Evolutionary conservation across 441 rosid genomes (phyloP), one percentile per base, ranked within the genome.

Genomic region (Dalechampia spathulata): DNA sequence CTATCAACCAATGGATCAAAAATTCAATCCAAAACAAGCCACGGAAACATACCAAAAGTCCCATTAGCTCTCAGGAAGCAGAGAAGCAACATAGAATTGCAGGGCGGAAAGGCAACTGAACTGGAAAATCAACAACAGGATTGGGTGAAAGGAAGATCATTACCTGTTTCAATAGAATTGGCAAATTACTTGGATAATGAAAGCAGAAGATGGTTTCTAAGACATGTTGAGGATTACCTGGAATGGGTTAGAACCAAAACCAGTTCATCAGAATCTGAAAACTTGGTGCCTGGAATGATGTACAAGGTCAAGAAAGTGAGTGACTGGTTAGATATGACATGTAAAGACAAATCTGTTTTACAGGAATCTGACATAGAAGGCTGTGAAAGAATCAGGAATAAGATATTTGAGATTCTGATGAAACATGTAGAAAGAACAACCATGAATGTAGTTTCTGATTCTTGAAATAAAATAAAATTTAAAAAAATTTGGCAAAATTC

Each of bases 381-480:
- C 48, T 83, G 72, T 65, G 51, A 71, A 36, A 73, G 81, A 61
- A 72, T 85, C 17, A 81, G 78, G 71, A 75, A 72, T 64, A 85
- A 85, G 57, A 78, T 87, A 48, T 81, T 81, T 65, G 80, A 74
- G 53, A 76, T 80, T 45, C 69, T 86, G 9, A 60, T 90, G 73
- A 81, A 77, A 62, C 91, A 83, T 57, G 80, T 79, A n/a, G 96
- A 83, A 70, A 88, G 76, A 67, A 77, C 85, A 47, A 72, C 83
- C 32, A 64, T 50, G 55, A 57, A 26, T 40, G 38, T 60, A 53
- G 5, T 44, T 13, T 40, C 65, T 30, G 61, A 59, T 46, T 39
- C 21, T 42, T 39, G 43, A 15, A 41, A 41, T 1, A 7, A 1
- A 41, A 41, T 5, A 13, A 36, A 36, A 36, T 36, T 36, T 30